Evolutionary conservation across 768 basidiomycete genomes (phyloP).

Genomic region (Suillus paluster): DNA sequence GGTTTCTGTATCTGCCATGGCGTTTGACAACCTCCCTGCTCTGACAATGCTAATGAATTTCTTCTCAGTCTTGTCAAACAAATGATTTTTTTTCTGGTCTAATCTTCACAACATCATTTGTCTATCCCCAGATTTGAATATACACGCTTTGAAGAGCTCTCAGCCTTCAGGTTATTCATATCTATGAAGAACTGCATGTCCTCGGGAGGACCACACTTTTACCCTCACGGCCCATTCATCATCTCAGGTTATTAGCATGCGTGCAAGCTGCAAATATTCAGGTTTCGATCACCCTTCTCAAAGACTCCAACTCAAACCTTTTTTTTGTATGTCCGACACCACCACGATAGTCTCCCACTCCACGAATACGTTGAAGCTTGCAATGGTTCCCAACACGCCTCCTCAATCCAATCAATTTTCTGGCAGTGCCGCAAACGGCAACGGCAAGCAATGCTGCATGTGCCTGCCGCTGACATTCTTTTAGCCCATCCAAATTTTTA

Average conservation of each 20-base stretch:
- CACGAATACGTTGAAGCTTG: slow-evolving; percentile 2
- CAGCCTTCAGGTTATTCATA: not conserved
- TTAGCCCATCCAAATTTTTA: slow-evolving; percentile 1
- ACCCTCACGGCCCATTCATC: not conserved
- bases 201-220: not conserved
- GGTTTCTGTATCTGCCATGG: not conserved
- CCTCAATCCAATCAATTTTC: not conserved
- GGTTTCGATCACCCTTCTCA: not conserved
- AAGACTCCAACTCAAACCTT: slow-evolving; percentile 1
- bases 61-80: slow-evolving; percentile 4
- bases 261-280: not conserved
- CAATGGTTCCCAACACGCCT: not conserved
- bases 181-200: not conserved
- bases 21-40: not conserved
- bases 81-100: not conserved
- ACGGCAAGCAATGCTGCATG: not conserved
- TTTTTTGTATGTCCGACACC: not conserved
- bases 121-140: not conserved
- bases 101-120: not conserved
- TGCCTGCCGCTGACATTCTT: not conserved
- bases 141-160: not conserved
- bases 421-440: slow-evolving; percentile 5
- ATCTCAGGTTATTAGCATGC: not conserved
- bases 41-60: not conserved
- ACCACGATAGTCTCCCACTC: slow-evolving; percentile 19